Conservation (phyloP, 805 yeast genomes). For the Wickerhamiella alocasiicola region DNA sequence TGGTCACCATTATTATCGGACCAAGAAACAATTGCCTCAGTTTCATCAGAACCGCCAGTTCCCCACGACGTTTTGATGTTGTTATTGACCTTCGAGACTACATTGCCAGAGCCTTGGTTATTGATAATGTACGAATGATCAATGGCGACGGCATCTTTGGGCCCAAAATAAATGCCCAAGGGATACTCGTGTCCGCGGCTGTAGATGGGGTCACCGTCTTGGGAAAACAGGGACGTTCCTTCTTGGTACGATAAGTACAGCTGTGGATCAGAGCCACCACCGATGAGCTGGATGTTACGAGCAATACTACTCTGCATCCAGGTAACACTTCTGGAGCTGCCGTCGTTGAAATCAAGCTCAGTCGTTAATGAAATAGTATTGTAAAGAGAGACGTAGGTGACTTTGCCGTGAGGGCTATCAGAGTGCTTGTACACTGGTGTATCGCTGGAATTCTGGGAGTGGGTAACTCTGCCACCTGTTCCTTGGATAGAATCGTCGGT, state of each 20-base stretch:
- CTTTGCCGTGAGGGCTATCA: background rate
- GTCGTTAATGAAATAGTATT: background rate
- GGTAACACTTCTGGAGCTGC: background rate
- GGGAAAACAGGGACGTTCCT: background rate
- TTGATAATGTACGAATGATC: slow-evolving; percentile 8
- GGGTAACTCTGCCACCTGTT: slow-evolving; percentile 15
- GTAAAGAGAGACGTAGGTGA: background rate
- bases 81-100: slow-evolving; percentile 3
- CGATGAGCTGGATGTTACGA: slow-evolving; percentile 1
- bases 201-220: background rate
- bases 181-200: slow-evolving; percentile 7
- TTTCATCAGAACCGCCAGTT: background rate
- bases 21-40: slow-evolving; percentile 4
- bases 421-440: background rate
- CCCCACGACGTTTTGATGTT: slow-evolving; percentile 6
- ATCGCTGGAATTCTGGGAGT: slow-evolving; percentile 1
- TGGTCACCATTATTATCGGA: background rate
- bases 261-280: background rate
- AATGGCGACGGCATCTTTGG: background rate
- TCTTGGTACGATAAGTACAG: background rate
- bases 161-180: background rate
- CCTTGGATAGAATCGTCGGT: slow-evolving; percentile 20
- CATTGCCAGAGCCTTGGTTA: background rate
- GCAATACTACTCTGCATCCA: slow-evolving; percentile 3
- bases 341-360: slow-evolving; percentile 5